Percentiles rank a stretch among this genome's conserved stretches.
Evolutionary conservation across 768 basidiomycete species (phyloP).

Genomic region (Tubosaeta brunneosetosa): DNA sequence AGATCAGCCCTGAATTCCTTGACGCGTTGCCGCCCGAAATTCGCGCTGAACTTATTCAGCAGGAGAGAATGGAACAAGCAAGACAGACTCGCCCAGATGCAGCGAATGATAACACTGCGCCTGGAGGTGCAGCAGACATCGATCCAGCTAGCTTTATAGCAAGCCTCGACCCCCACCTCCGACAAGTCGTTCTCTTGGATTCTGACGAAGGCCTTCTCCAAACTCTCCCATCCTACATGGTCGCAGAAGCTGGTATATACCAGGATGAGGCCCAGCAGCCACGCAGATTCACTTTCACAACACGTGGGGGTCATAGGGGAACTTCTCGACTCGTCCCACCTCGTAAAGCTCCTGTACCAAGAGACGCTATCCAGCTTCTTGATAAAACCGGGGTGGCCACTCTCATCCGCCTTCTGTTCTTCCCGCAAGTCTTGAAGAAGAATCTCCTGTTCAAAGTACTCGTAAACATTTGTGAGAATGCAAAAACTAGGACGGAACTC

Average conservation of each 20-base stretch:
- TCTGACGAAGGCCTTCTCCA: conserved; percentile 83
- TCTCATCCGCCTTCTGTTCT: conserved; percentile 90
- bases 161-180: conserved; percentile 82
- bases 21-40: conserved; percentile 96
- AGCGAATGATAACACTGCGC: conserved; percentile 24
- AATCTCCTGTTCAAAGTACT: conserved; percentile 83
- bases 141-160: conserved; percentile 91
- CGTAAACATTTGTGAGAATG: conserved; percentile 93
- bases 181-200: conserved; percentile 87
- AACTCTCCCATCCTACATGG: conserved; percentile 76
- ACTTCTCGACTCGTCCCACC: conserved; percentile 27
- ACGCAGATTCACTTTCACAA: conserved; percentile 31
- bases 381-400: conserved; percentile 87
- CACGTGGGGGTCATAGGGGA: conserved; percentile 25
- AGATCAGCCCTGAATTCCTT: conserved; percentile 92
- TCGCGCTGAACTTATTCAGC: conserved; percentile 93
- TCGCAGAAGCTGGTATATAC: conserved; percentile 75
- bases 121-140: conserved; percentile 59
- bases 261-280: conserved; percentile 49
- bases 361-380: conserved; percentile 90
- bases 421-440: conserved; percentile 88
- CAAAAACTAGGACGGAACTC: conserved; percentile 83
- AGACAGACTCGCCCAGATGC: conserved; percentile 41
- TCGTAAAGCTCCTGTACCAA: conserved; percentile 53
- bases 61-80: conserved; percentile 81